Percentiles rank a stretch among this genome's conserved stretches.
phyloP scores from a whole-genome alignment of 83 land plant genomes.

The Thuja plicata region DNA sequence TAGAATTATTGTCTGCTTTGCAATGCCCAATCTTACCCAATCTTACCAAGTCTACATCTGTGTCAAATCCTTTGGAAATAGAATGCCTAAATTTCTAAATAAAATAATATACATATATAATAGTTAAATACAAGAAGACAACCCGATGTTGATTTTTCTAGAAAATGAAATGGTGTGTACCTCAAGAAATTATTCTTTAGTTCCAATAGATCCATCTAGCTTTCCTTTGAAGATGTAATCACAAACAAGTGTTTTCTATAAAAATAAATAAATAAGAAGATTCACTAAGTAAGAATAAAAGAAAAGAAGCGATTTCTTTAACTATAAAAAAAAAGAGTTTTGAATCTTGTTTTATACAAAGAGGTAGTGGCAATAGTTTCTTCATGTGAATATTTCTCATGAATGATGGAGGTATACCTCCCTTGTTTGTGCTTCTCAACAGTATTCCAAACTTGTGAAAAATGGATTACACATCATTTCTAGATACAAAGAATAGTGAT shows the following conservation, averaged over 20 bases:
- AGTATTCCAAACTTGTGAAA: conserved; percentile 84
- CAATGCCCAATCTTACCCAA: conserved; percentile 90
- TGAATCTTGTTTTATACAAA: conserved; percentile 36
- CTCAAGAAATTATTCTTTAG: conserved; percentile 83
- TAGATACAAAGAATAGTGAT: not conserved
- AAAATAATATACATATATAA: not conserved
- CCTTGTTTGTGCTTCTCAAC: conserved; percentile 97
- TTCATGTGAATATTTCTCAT: conserved; percentile 94
- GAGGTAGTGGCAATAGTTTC: conserved; percentile 97
- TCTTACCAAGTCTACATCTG: conserved; percentile 74
- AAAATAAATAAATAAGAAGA: not conserved
- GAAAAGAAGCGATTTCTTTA: too few species aligned
- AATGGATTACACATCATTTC: not conserved
- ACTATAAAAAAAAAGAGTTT: not conserved
- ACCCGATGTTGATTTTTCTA: not conserved
- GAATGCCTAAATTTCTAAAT: conserved; percentile 89
- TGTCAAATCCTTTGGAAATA: conserved; percentile 82
- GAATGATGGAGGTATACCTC: conserved; percentile 91
- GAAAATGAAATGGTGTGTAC: conserved; percentile 26
- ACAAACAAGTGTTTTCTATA: conserved; percentile 84
- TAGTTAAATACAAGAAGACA: not conserved
- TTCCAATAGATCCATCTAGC: conserved; percentile 93
- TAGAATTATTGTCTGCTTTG: conserved; percentile 99
- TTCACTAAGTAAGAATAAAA: not conserved
- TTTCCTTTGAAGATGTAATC: conserved; percentile 90